phyloP scores from a whole-genome alignment of 106 monocot genomes.

The Cymbidium sinense region DNA sequence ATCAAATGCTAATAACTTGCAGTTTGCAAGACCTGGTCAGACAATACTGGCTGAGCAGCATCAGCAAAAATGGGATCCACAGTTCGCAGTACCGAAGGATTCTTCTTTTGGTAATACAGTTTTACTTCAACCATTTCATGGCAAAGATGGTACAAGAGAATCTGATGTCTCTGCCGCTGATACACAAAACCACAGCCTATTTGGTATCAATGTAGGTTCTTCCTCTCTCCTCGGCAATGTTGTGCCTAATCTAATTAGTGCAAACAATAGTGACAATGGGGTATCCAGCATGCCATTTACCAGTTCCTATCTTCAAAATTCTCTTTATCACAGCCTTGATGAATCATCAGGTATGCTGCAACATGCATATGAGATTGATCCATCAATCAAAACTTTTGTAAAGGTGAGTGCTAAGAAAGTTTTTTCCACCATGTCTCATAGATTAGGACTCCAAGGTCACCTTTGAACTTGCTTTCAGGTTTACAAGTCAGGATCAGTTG shows the following conservation, averaged over 20 bases:
- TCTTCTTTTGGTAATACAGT: conserved; percentile 33
- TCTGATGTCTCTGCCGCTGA: conserved; percentile 42
- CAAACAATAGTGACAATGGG: conserved; percentile 25
- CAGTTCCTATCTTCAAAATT: conserved; percentile 59
- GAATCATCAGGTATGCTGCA: conserved; percentile 72
- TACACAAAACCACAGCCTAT: conserved; percentile 58
- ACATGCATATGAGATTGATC: conserved; percentile 50
- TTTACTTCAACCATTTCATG: conserved; percentile 52
- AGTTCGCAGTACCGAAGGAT: conserved; percentile 34
- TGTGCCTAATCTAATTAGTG: conserved; percentile 39
- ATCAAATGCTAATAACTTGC: conserved; percentile 35
- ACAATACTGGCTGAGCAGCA: conserved; percentile 31
- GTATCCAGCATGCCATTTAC: conserved; percentile 35
- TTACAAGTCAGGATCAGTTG: conserved; percentile 88
- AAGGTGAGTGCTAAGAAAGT: conserved; percentile 49
- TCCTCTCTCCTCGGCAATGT: conserved; percentile 56
- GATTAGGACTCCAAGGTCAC: neutral
- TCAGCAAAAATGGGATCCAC: conserved; percentile 47
- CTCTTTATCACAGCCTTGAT: conserved; percentile 65
- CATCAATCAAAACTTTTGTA: conserved; percentile 59
- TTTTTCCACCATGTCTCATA: neutral
- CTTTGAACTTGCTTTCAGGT: conserved; percentile 42
- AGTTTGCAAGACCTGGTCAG: conserved; percentile 30
- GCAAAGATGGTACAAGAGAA: conserved; percentile 51
- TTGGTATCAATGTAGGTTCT: conserved; percentile 71